phyloP scores from a whole-genome alignment of 139 green algal species.

The Monoraphidium neglectum region DNA sequence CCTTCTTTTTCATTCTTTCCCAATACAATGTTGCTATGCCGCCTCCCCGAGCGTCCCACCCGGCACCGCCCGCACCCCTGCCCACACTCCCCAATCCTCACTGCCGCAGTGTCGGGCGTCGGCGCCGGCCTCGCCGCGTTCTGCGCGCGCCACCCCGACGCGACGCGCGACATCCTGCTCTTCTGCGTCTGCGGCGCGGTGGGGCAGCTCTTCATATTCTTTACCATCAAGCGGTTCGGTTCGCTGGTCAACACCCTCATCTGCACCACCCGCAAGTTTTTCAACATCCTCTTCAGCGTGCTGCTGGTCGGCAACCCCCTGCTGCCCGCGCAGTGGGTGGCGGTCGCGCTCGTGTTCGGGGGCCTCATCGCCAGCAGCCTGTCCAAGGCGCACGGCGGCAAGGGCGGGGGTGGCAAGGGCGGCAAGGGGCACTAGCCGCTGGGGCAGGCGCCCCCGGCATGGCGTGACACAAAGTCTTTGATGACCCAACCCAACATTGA shows the following conservation, averaged over 20 bases:
- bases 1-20: no score
- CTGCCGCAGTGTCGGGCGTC: constrained; percentile 24
- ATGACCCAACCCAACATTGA: no score
- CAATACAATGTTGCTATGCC: no score
- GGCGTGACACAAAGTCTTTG: no score
- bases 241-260: constrained; percentile 90
- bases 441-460: no score
- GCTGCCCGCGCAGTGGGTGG: constrained; percentile 85
- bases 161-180: constrained; percentile 73
- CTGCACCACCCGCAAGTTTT: constrained; percentile 99
- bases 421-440: no score
- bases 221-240: constrained; percentile 93
- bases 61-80: no score
- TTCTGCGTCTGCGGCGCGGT: constrained; percentile 95
- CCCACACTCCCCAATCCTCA: no score
- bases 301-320: constrained; percentile 69
- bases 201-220: constrained; percentile 98
- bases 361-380: constrained; percentile 77
- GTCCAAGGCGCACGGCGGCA: constrained; percentile 53
- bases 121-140: constrained; percentile 71
- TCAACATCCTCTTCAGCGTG: constrained; percentile 92
- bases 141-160: constrained; percentile 66
- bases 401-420: no score
- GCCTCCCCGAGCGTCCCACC: no score
- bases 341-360: constrained; percentile 89